Base-by-base conservation (phyloP, 2,329 filamentous ascomycete species). In the Nemania diffusa region DNA sequence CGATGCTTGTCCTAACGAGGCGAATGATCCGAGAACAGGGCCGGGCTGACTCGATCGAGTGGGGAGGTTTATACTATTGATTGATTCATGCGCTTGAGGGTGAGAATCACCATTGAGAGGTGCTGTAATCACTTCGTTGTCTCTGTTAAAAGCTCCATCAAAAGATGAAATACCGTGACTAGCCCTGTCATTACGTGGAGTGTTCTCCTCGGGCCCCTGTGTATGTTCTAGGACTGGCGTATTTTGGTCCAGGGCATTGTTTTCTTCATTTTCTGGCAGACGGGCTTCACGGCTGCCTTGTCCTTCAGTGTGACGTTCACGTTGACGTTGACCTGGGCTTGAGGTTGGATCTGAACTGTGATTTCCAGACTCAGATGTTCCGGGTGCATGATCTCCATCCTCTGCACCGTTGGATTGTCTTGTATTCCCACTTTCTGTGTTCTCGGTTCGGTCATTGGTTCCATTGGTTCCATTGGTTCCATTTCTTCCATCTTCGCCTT, bases 111-210 rank as follows among this genome's bases (percentile, higher is more conserved):
- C 32, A 37, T 20, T 34, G 3, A 32, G 34, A 32, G 15, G 17
- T 29, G 32, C 4, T n/a, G 37, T 20, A 26, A 5, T 17, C 46
- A 24, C 40, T 26, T 32, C 46, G 26, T 13, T 27, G 24, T 34
- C 27, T 48, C 34, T 34, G 53, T 62, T 15, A 57, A 22, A 53
- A 17, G 51, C 37, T 15, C 7, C 13, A 17, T 51, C 13, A 11
- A 22, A 34, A 26, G 48, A 29, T 22, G 32, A 24, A 20, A 20
- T 4, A 44, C 17, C 32, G 24, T 7, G 7, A 15, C 34, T 53
- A 3, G 37, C n/a, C 57, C 29, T 46, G n/a, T 46, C 56, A 53
- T 46, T 17, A 57, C 9, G 37, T 32, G 46, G 40, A 32, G n/a
- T 46, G 9, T 40, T 27, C 17, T 50, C 37, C 29, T 52, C 46